These are phyloP conservation scores for Fusarium sp. DNA, from an alignment of 2,329 filamentous ascomycete genomes.

Conservation along the genomic window DNA sequence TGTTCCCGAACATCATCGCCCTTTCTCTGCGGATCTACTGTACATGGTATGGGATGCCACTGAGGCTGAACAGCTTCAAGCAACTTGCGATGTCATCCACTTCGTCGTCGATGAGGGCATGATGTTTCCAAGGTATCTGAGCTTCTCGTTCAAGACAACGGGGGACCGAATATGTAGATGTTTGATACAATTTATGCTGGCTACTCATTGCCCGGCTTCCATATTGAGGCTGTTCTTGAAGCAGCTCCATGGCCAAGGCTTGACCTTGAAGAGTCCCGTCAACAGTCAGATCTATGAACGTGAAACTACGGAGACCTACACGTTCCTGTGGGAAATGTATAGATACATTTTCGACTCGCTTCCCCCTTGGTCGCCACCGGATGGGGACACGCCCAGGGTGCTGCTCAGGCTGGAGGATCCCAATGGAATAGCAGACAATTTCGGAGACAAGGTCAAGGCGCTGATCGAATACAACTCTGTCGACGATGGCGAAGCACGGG, in stretches of 20 bases:
- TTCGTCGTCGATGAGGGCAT: neutral
- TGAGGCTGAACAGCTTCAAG: neutral
- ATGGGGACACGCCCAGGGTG: neutral
- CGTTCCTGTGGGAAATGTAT: neutral
- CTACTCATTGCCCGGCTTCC: neutral
- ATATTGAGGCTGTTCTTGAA: neutral
- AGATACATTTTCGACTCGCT: neutral
- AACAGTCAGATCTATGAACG: neutral
- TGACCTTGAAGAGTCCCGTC: neutral
- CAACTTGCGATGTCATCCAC: neutral
- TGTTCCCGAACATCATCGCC: neutral
- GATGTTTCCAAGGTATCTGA: neutral
- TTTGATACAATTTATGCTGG: neutral
- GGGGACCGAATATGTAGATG: rapidly evolving
- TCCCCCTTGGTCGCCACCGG: too few species aligned
- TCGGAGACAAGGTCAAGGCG: neutral
- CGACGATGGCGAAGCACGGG: neutral
- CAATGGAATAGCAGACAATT: neutral
- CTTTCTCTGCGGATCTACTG: neutral
- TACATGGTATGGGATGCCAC: neutral
- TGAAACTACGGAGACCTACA: neutral
- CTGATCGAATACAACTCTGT: neutral
- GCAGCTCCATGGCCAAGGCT: neutral
- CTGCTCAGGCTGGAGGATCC: neutral
- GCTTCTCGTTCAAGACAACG: rapidly evolving